A percentile compares a stretch with the other conserved stretches of the same genome.
Conservation (phyloP, 371 early-diverging fungal genomes). For the Parasitella parasitica region DNA sequence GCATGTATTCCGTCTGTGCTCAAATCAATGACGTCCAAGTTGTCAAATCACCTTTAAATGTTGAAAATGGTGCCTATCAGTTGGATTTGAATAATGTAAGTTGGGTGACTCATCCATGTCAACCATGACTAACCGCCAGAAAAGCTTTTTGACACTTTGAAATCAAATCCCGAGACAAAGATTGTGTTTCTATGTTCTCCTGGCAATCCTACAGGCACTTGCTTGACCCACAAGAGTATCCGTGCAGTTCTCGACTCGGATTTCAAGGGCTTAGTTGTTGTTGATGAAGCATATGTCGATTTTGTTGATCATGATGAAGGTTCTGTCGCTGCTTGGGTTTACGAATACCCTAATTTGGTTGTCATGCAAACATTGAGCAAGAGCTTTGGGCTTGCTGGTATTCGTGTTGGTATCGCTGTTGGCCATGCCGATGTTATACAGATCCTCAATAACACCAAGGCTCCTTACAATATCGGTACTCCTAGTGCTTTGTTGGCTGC, state of each 20-base stretch:
- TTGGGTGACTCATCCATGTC: too few species aligned
- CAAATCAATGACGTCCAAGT: constrained; percentile 92
- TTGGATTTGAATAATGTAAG: constrained; percentile 74
- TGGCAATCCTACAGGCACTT: constrained; percentile 97
- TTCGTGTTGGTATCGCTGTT: constrained; percentile 87
- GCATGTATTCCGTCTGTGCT: constrained; percentile 96
- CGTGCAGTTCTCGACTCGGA: constrained; percentile 66
- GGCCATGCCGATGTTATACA: constrained; percentile 76
- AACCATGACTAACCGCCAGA: not conserved
- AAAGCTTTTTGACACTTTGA: constrained; percentile 62
- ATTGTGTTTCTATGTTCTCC: constrained; percentile 94
- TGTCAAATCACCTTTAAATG: constrained; percentile 77
- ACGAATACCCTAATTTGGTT: constrained; percentile 86
- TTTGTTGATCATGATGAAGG: constrained; percentile 73
- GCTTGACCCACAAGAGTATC: constrained; percentile 71
- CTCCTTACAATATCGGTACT: constrained; percentile 96
- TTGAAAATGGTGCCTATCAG: constrained; percentile 81
- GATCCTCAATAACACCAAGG: constrained; percentile 94
- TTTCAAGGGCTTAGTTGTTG: constrained; percentile 82
- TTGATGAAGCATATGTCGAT: constrained; percentile 98
- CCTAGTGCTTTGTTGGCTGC: constrained; percentile 79
- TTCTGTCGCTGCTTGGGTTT: constrained; percentile 76
- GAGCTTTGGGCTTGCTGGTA: constrained; percentile 96
- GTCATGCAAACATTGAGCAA: constrained; percentile 97
- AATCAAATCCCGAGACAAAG: constrained; percentile 77